Percentiles rank a stretch among this genome's conserved stretches.
Evolutionary conservation across 73 alveolate genomes (phyloP).

Genomic region (Urostyla sp.): DNA sequence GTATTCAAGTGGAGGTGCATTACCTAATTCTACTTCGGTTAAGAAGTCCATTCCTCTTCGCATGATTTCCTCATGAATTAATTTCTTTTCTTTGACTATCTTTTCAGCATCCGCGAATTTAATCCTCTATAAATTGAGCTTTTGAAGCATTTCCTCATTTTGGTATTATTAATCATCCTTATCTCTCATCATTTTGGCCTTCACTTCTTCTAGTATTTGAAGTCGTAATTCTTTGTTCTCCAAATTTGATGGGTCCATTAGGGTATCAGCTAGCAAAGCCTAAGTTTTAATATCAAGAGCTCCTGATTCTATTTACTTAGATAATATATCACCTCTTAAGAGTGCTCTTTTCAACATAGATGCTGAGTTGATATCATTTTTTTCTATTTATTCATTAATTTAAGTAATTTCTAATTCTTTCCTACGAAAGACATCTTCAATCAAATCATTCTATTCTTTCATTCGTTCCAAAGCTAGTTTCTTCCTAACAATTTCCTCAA

Average conservation of each 20-base stretch:
- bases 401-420: slow-evolving; percentile 67
- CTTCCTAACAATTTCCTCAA: slow-evolving; percentile 75
- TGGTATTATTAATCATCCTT: slow-evolving; percentile 63
- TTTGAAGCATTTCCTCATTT: slow-evolving; percentile 67
- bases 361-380: slow-evolving; percentile 62
- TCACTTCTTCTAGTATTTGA: slow-evolving; percentile 71
- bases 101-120: slow-evolving; percentile 67
- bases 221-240: slow-evolving; percentile 63
- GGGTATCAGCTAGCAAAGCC: slow-evolving; percentile 65
- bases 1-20: slow-evolving; percentile 83
- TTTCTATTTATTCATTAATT: slow-evolving; percentile 61
- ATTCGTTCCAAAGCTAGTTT: slow-evolving; percentile 72
- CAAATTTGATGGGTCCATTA: slow-evolving; percentile 61
- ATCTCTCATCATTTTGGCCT: slow-evolving; percentile 68
- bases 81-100: slow-evolving; percentile 67
- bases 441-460: slow-evolving; percentile 45
- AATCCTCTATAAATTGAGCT: slow-evolving; percentile 65
- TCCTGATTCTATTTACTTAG: slow-evolving; percentile 63
- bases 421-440: slow-evolving; percentile 42
- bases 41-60: slow-evolving; percentile 76
- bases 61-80: slow-evolving; percentile 68
- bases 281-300: slow-evolving; percentile 60
- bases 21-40: slow-evolving; percentile 79
- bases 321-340: slow-evolving; percentile 60
- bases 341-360: slow-evolving; percentile 72